These are phyloP conservation scores for Ogataea degrootiae DNA, from an alignment of 805 yeast genomes.

Conservation along the genomic window DNA sequence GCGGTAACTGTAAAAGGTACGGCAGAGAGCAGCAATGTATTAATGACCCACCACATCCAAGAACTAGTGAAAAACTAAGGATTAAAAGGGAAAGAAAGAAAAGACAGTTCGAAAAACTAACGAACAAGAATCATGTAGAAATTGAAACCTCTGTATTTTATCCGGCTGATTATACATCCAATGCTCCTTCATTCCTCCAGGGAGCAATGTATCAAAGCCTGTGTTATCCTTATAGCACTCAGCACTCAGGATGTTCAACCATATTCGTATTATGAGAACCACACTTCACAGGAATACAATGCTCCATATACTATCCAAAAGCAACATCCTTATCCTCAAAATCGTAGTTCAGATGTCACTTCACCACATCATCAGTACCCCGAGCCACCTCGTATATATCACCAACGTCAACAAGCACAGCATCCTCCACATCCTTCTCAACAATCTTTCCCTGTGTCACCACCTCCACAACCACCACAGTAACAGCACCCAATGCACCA, in stretches of 20 bases:
- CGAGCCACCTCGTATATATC: neutral
- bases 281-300: too few relatives aligned
- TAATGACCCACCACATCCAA: slow-evolving; percentile 18
- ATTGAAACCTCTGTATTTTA: too few relatives aligned
- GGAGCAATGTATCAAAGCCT: too few relatives aligned
- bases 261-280: too few relatives aligned
- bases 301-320: slow-evolving; percentile 9
- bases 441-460: neutral
- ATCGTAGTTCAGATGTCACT: neutral
- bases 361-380: neutral
- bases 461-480: neutral
- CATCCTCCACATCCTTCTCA: neutral
- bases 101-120: slow-evolving; percentile 8
- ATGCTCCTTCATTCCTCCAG: too few relatives aligned
- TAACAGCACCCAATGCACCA: neutral
- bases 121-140: neutral
- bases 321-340: neutral
- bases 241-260: too few relatives aligned
- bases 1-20: slow-evolving; percentile 5
- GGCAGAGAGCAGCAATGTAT: slow-evolving; percentile 10
- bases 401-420: neutral
- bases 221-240: too few relatives aligned
- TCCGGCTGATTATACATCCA: too few relatives aligned
- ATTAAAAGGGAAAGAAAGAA: slow-evolving; percentile 12
- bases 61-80: slow-evolving; percentile 15